A percentile compares a stretch with the other conserved stretches of the same genome.
Conservation (phyloP, 805 yeast species). For the Zygoascus flipseniorum region DNA sequence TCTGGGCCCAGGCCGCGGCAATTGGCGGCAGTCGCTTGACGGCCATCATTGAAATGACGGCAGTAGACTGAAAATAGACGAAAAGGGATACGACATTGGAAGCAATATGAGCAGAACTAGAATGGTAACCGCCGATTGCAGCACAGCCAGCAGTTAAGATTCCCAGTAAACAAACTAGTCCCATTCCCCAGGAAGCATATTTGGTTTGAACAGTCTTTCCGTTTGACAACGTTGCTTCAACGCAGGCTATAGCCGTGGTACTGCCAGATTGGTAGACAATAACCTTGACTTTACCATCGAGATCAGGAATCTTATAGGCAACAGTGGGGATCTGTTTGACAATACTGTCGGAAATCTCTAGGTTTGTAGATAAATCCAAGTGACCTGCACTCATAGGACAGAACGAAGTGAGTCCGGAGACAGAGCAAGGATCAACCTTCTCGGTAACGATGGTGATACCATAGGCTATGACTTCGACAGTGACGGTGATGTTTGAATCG, state of each 20-base stretch:
- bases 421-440: constrained; percentile 54
- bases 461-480: constrained; percentile 62
- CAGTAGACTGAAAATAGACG: constrained; percentile 87
- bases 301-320: constrained; percentile 86
- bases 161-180: constrained; percentile 83
- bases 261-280: constrained; percentile 47
- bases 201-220: constrained; percentile 91
- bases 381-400: constrained; percentile 90
- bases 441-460: constrained; percentile 59
- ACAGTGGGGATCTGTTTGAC: constrained; percentile 60
- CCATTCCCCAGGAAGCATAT: constrained; percentile 93
- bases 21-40: constrained; percentile 90
- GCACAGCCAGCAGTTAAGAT: constrained; percentile 79
- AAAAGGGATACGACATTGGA: constrained; percentile 88
- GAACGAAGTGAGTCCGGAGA: constrained; percentile 32
- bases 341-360: constrained; percentile 25
- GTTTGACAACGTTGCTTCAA: constrained; percentile 75
- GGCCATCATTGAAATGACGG: constrained; percentile 92
- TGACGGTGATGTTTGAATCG: constrained; percentile 60
- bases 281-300: constrained; percentile 86
- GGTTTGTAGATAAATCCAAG: constrained; percentile 54
- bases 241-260: constrained; percentile 68
- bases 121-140: constrained; percentile 79
- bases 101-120: constrained; percentile 96
- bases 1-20: constrained; percentile 97